A percentile compares a stretch with the other conserved stretches of the same genome.
These are phyloP conservation scores for Torulaspora quercuum DNA, from an alignment of 805 yeast genomes.

Conservation along the genomic window DNA sequence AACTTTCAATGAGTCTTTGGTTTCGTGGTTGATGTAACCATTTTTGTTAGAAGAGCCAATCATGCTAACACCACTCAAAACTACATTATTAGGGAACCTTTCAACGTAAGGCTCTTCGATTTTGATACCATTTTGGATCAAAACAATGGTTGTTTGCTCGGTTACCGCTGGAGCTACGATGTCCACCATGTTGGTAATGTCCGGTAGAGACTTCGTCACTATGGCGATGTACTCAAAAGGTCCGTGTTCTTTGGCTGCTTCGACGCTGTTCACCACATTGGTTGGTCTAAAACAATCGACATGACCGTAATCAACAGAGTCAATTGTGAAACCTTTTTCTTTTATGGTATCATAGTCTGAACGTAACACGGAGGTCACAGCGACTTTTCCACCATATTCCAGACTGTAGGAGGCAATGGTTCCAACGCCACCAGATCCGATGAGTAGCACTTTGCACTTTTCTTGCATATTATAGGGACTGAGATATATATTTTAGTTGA, in stretches of 20 bases:
- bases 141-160: conserved; percentile 45
- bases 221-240: conserved; percentile 56
- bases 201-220: conserved; percentile 65
- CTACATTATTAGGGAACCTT: conserved; percentile 49
- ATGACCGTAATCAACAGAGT: conserved; percentile 57
- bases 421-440: conserved; percentile 84
- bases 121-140: conserved; percentile 63
- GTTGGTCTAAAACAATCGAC: conserved; percentile 50
- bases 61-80: conserved; percentile 60
- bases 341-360: conserved; percentile 52
- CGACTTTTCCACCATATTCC: conserved; percentile 44
- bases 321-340: conserved; percentile 51
- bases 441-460: conserved; percentile 42
- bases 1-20: conserved; percentile 44
- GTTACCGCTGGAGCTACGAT: conserved; percentile 49
- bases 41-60: conserved; percentile 51
- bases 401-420: conserved; percentile 64
- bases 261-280: conserved; percentile 39
- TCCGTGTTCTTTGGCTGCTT: conserved; percentile 39
- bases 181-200: conserved; percentile 51
- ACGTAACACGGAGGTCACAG: conserved; percentile 57
- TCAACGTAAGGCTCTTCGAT: conserved; percentile 50
- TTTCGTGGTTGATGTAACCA: conserved; percentile 47
- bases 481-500: too few relatives aligned
- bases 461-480: too few relatives aligned